Evolutionary conservation across 441 rosid species (phyloP), one percentile per base, ranked within the genome.

Genomic region (Arabidopsis lyrata): DNA sequence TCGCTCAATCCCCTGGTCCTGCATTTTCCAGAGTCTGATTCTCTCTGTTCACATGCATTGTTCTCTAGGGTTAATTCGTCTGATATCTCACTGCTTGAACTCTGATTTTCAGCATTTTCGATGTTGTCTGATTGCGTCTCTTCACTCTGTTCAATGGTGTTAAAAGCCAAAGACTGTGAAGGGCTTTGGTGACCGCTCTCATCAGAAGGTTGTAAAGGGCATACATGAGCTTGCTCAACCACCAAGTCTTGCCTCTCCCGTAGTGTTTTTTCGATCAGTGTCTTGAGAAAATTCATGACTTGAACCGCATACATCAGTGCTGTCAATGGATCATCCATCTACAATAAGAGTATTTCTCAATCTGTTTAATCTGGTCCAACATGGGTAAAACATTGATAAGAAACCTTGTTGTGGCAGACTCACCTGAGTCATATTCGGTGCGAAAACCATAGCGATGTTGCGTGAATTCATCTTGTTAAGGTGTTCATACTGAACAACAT

Each of bases 361-460:
- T 68, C 1, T 22, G 18, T 49, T 60, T 27, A 39, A 13, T 39
- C 34, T 2, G 22, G 29, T 0, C n/a, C 6, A 34, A 34, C 74
- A 60, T 8, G 3, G 20, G 20, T 13, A n/a, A 45, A 45, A 15
- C 15, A n/a, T 45, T 35, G 58, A 73, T 61, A 1, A 56, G 10
- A 52, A 38, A 66, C 27, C 55, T 63, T 34, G 55, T 52, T 41
- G 63, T n/a, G n/a, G n/a, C 18, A 42, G 53, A 71, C 75, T 74
- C 53, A 87, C 98, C 86, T 88, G 91, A 63, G 97, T 91, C 98
- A 93, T 91, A 70, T 93, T 91, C 15, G 98, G 98, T 5, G 98
- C 98, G 44, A 93, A 93, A 60, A 91, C 96, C 90, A 88, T 88
- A 67, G 98, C 98, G 6, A 93, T 83, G 77, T 88, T 93, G 48